Evolutionary conservation across 2,329 filamentous ascomycete genomes (phyloP).

Genomic region (Scopulariopsis brevicaulis): DNA sequence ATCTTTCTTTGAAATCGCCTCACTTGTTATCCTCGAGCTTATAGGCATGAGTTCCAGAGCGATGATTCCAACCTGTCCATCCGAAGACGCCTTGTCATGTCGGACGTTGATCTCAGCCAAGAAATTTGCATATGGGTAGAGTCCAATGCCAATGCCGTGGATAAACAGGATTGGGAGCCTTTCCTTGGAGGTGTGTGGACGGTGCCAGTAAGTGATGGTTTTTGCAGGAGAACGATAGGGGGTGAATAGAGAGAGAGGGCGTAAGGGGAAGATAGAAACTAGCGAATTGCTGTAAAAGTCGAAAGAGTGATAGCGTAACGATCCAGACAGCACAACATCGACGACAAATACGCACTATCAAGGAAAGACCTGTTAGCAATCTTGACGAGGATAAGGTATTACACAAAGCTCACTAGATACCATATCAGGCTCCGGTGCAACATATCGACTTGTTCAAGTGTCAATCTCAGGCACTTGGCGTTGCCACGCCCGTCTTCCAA

Average conservation of each 20-base stretch:
- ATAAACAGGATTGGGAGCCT: slow-evolving; percentile 48
- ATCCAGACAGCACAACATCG: slow-evolving; percentile 22
- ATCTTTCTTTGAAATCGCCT: slow-evolving; percentile 31
- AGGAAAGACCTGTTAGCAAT: background rate
- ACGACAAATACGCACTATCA: slow-evolving; percentile 31
- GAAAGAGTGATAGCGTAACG: slow-evolving; percentile 31
- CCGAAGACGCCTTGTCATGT: slow-evolving; percentile 15
- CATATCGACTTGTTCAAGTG: slow-evolving; percentile 46
- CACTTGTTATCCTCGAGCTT: slow-evolving; percentile 41
- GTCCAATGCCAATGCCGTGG: slow-evolving; percentile 43
- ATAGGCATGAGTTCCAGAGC: slow-evolving; percentile 48
- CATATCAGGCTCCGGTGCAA: slow-evolving; percentile 41
- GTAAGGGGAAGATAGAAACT: slow-evolving; percentile 39
- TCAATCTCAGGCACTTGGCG: slow-evolving; percentile 41
- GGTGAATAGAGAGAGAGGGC: slow-evolving; percentile 21
- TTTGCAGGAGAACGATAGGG: slow-evolving; percentile 35
- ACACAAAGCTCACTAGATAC: slow-evolving; percentile 34
- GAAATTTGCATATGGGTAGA: slow-evolving; percentile 45
- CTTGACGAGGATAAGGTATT: background rate
- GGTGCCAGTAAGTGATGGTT: slow-evolving; percentile 46
- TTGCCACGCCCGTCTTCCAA: slow-evolving; percentile 39
- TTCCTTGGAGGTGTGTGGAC: slow-evolving; percentile 45
- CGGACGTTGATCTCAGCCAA: slow-evolving; percentile 35
- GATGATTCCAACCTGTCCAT: slow-evolving; percentile 44
- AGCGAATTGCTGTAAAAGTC: slow-evolving; percentile 31